These are phyloP conservation scores for Coemansia sp. DNA, from an alignment of 192 early-diverging fungal genomes.

Conservation along the genomic window DNA sequence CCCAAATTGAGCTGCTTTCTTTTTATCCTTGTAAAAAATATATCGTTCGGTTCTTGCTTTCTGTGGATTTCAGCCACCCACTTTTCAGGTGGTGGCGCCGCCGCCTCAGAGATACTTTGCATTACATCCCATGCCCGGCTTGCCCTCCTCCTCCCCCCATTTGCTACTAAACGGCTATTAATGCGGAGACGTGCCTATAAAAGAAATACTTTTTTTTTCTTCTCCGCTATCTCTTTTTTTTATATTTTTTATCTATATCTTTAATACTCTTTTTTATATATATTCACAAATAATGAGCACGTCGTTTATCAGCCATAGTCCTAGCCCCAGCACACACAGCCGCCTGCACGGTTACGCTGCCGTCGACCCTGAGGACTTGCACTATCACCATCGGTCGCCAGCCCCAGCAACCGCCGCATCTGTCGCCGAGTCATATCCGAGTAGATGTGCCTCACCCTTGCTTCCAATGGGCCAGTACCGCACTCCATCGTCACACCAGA, in stretches of 20 bases:
- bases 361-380: not conserved
- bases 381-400: not conserved
- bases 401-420: not conserved
- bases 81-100: not conserved
- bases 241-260: not conserved
- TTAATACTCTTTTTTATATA: not conserved
- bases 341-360: not conserved
- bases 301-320: not conserved
- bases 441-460: conserved; percentile 54
- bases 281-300: not conserved
- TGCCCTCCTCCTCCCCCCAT: not conserved
- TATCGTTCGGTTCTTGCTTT: not conserved
- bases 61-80: not conserved
- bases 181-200: not conserved
- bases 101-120: not conserved
- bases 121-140: not conserved
- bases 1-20: not conserved
- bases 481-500: conserved; percentile 19
- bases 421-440: conserved; percentile 23
- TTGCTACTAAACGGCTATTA: not conserved
- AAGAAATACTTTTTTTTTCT: not conserved
- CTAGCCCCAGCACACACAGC: conserved; percentile 3
- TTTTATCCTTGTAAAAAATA: not conserved
- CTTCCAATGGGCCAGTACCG: conserved; percentile 52
- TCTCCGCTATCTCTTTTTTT: not conserved